Evolutionary conservation across 2,329 filamentous ascomycete genomes (phyloP), one percentile per base, ranked within the genome.

Genomic region (Aspergillus udagawae): DNA sequence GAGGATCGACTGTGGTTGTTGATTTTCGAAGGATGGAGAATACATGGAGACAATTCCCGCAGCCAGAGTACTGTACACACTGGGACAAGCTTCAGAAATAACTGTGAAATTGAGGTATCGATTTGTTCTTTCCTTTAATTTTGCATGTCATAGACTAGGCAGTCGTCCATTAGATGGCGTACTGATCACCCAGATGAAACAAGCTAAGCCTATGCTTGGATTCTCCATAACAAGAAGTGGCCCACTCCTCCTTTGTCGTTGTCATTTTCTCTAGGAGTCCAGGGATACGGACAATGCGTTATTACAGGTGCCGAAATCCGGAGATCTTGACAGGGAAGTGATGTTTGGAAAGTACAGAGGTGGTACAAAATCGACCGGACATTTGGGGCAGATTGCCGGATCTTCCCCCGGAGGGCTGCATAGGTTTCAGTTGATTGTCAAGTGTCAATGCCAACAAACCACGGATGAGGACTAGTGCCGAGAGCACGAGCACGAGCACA

Each of bases 141-240:
- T 23, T 23, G 10, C n/a, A 23, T 9, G n/a, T 45, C 42, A 10
- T 21, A 21, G 41, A 12, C 21, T 6, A 9, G 8, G 8, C 20
- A 10, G n/a, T 47, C 6, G 2, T 25, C 21, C 20, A 21, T 42
- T 44, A 47, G 29, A 44, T 17, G 32, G 28, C 32, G 48, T 27
- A 14, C 38, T 54, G 57, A 57, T 57, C 54, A 23, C n/a, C 57
- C 21, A 41, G 25, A 49, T 59, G 57, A 59, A 59, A 59, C 54
- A 54, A 52, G 49, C 54, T 54, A 59, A 49, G 25, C 35, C 42
- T 29, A 44, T 41, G 23, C 41, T 53, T 42, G 47, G 32, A 28
- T 44, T 12, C 41, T 21, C 41, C 41, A 35, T 44, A 20, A 23
- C 20, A 44, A 9, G 41, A 5, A 17, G n/a, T 3, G 32, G 14